Evolutionary conservation across 495 filamentous ascomycete species (phyloP), one percentile per base, ranked within the genome.

Genomic region (Talaromyces nanjingensis): DNA sequence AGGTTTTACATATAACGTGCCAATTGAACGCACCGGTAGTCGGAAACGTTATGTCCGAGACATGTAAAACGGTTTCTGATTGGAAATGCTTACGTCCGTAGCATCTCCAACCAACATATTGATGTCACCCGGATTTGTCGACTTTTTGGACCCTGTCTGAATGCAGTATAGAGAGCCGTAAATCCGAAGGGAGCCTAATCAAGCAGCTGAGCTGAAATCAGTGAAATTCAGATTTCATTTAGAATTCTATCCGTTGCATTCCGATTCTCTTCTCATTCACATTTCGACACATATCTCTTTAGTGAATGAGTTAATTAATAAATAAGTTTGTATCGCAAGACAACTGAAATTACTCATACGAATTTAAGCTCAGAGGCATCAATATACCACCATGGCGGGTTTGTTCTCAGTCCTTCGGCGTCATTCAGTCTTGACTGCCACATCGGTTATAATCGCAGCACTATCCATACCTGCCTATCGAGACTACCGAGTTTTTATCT

Each of bases 401-500:
- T 49, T 49, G n/a, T 49, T 49, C n/a, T 49, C 45, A 9, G 24
- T 55, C n/a, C 52, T 55, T 24, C 52, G 14, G 25, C 52, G 52
- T 29, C 24, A 29, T 55, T 20, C 52, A 18, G n/a, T 55, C 3
- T 14, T 29, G 52, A 64, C 72, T 16, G 61, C 68, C 33, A 68
- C 69, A 14, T 9, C 52, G 29, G 24, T 29, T n/a, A 16, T 55
- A 14, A 34, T 71, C 1, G 20, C 72, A 8, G 69, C 70, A 3
- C 18, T 74, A 29, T 29, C 71, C 1, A 24, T 76, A 49, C 74
- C 74, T 4, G 64, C 65, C 47, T 74, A 75, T 49, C 70, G 70
- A 65, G 72, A 76, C 62, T 78, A 77, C 66, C 53, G 60, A 18
- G 65, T 63, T 33, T 78, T 71, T 60, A 55, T 68, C 2, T 71